Percentiles rank a stretch among this genome's conserved stretches.
Conservation (phyloP, 495 filamentous ascomycete genomes). For the Tuber aestivum region DNA sequence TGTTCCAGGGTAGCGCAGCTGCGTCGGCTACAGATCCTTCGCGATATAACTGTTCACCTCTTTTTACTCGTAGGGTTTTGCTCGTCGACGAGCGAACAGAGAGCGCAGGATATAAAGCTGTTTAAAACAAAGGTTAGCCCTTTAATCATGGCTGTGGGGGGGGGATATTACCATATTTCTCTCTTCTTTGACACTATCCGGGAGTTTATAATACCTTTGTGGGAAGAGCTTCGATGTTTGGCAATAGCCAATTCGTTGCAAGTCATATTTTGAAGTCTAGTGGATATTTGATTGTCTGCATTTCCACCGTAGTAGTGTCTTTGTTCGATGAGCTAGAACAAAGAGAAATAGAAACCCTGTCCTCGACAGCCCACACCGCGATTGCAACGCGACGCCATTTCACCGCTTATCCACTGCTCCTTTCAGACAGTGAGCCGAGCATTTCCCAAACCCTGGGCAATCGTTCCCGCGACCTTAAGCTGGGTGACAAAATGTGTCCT, state of each 20-base stretch:
- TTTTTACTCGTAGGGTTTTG: neutral
- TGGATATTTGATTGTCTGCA: constrained; percentile 2
- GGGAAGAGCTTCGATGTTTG: neutral
- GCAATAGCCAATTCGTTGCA: neutral
- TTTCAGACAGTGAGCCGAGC: constrained; percentile 24
- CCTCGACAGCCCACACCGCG: neutral
- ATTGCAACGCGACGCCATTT: constrained; percentile 6
- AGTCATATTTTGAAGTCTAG: neutral
- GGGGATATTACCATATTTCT: neutral
- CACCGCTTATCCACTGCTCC: constrained; percentile 8
- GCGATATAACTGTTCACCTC: neutral
- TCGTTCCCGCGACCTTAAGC: constrained; percentile 20
- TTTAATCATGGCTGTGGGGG: neutral
- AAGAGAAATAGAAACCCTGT: constrained; percentile 11
- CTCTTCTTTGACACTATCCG: neutral
- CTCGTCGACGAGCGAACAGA: neutral
- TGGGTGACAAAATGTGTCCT: constrained; percentile 6
- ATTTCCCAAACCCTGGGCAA: constrained; percentile 35
- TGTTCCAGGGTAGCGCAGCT: neutral
- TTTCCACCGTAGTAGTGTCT: constrained; percentile 7
- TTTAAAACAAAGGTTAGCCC: neutral
- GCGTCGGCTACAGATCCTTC: neutral
- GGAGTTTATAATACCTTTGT: constrained; percentile 23
- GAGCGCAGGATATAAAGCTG: neutral
- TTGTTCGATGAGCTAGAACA: constrained; percentile 27